These are phyloP conservation scores for Stemphylium beticola DNA, from an alignment of 2,329 filamentous ascomycete species.

Conservation along the genomic window DNA sequence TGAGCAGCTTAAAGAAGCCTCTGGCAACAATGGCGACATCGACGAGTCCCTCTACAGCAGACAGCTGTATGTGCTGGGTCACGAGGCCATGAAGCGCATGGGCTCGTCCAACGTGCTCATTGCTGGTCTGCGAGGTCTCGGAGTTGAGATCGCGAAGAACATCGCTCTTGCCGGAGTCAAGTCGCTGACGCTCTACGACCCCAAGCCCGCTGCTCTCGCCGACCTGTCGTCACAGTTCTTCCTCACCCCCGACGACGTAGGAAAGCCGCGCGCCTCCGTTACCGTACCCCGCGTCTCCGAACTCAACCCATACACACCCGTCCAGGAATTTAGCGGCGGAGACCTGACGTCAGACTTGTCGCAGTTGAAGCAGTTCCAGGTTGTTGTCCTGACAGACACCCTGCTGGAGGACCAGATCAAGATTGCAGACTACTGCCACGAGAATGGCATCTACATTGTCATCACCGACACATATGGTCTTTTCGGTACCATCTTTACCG, in stretches of 20 bases:
- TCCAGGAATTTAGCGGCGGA: conserved; percentile 70
- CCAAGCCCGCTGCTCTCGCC: conserved; percentile 78
- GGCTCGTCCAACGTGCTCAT: conserved; percentile 92
- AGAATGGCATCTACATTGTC: conserved; percentile 89
- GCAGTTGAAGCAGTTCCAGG: conserved; percentile 88
- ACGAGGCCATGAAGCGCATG: conserved; percentile 98
- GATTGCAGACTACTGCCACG: conserved; percentile 92
- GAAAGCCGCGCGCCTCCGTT: conserved; percentile 85
- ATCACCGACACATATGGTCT: conserved; percentile 89
- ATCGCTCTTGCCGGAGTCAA: conserved; percentile 98
- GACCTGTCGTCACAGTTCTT: conserved; percentile 99
- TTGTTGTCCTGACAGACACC: conserved; percentile 87
- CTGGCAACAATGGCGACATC: conserved; percentile 62
- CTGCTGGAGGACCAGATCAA: conserved; percentile 78
- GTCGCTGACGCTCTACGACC: conserved; percentile 92
- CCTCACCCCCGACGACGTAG: conserved; percentile 83
- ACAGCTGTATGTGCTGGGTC: conserved; percentile 74
- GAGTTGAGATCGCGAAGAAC: conserved; percentile 98
- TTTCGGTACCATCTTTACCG: conserved; percentile 95
- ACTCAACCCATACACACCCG: conserved; percentile 94
- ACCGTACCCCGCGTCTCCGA: conserved; percentile 91
- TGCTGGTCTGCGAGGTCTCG: conserved; percentile 88
- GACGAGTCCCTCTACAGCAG: conserved; percentile 72
- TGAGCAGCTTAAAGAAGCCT: conserved; percentile 62
- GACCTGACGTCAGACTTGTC: conserved; percentile 78